Evolutionary conservation across 2,329 filamentous ascomycete species (phyloP), one percentile per base, ranked within the genome.

Genomic region (Talaromyces marneffei): DNA sequence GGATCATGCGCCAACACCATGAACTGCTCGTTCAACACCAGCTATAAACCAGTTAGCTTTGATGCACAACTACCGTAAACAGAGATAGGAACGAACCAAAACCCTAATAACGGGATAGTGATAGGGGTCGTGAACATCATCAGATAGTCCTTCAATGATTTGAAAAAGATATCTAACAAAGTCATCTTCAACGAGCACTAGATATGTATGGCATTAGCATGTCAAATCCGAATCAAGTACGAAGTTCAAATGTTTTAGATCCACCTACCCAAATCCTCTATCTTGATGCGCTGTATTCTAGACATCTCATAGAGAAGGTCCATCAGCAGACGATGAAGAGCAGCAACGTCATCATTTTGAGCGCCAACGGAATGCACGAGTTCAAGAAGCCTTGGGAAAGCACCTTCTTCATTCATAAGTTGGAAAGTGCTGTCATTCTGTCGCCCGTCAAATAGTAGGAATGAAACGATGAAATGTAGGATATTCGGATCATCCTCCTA

Each of bases 21-120:
- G 76, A 97, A 99, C 76, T 99, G 94, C 75, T 99, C 94, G 75
- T 99, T 99, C 66, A 99, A 78, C 29, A 97, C 92, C 68, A 99
- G 84, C 91, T 96, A 66, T 61, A 35, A 63, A 70, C 57, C 70
- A 27, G 66, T 53, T 63, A 60, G 27, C 10, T 40, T 50, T 9
- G 54, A 25, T 58, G 29, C 1, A 20, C 4, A 20, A 25, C 20
- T 3, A 3, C 18, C 7, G 10, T 12, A 23, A 23, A 52, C 40
- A 31, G 5, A 1, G n/a, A 37, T 14, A 37, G 40, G 33, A 7
- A 79, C 87, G 73, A 77, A 96, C 92, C 77, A 99, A 75, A 55
- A 97, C 92, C 65, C 92, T 86, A 70, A 99, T 97, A 50, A 97
- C 88, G 5, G 91, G 89, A 73, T 97, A 97, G 73, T 97, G 93